Evolutionary conservation across 1,284 basidiomycete species (phyloP).

Genomic region (Pholiota adiposa): DNA sequence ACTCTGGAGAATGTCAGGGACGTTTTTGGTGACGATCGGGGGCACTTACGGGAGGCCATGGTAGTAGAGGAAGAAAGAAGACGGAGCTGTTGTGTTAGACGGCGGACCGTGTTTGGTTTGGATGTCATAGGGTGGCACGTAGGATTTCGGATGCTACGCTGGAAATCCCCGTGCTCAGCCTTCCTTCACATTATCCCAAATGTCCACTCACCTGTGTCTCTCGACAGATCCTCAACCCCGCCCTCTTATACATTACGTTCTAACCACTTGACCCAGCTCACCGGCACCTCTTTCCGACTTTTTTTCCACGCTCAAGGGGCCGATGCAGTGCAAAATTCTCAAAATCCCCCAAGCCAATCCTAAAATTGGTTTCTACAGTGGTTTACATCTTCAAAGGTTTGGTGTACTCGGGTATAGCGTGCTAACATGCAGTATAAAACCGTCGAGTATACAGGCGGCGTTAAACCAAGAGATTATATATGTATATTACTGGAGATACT

Average conservation of each 20-base stretch:
- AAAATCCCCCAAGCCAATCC: no score
- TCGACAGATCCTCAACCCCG: neutral
- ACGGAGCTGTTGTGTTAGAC: conserved; percentile 64
- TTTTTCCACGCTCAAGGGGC: neutral
- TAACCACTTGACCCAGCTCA: neutral
- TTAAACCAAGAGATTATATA: neutral
- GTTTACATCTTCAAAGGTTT: no score
- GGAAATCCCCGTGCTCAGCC: conserved; percentile 13
- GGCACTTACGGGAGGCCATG: conserved; percentile 61
- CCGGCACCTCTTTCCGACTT: neutral
- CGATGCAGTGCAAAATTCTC: neutral
- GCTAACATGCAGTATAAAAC: neutral
- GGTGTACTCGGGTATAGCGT: no score
- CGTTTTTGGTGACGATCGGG: conserved; percentile 10
- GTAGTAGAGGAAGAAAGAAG: conserved; percentile 51
- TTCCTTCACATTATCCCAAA: neutral
- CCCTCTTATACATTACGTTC: neutral
- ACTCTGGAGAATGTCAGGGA: conserved; percentile 49
- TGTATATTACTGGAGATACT: conserved; percentile 7
- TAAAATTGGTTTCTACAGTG: no score
- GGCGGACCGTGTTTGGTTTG: conserved; percentile 44
- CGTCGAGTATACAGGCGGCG: no score
- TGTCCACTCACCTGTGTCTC: neutral
- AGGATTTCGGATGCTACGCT: conserved; percentile 19
- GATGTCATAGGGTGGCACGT: conserved; percentile 38